Evolutionary conservation across 257 asterid species (phyloP), one percentile per base, ranked within the genome.

Genomic region (Verbena officinalis): DNA sequence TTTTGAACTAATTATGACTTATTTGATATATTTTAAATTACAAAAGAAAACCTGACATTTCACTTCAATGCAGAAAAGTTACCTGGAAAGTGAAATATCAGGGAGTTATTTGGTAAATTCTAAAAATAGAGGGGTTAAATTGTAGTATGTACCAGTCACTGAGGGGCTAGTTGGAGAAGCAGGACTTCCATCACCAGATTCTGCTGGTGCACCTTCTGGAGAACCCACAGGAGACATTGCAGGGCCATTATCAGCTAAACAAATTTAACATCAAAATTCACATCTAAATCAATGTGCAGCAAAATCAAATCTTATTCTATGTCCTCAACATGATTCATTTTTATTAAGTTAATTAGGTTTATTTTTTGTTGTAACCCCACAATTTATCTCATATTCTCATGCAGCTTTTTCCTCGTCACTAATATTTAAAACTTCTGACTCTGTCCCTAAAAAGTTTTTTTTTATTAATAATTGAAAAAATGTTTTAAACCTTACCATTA

Each of bases 181-280:
- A 20, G 77, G 68, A 27, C 55, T 46, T 55, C 76, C 83, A 44
- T 72, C 72, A 0, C 10, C 55, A 23, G 81, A 75, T 57, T 68
- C 83, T n/a, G 77, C 83, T 16, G 90, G 78, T 12, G 89, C 70
- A 46, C 64, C 31, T 63, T 75, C 84, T 72, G 86, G 82, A 73
- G 91, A 80, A 73, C 78, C 87, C 78, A 76, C 70, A 45, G 87
- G 89, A 83, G 87, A 78, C 75, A 78, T 76, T 76, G 89, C 78
- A 36, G 95, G 83, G 52, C 85, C 91, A 81, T 81, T 78, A 59
- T 69, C 84, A 64, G 45, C 93, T 82, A 77, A 54, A 64, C 56
- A 64, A 31, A 19, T 65, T 49, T 65, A 65, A 24, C 39, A 64
- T 54, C 66, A 73, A 68, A 64, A 4, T 38, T 39, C 55, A 59